Conservation (phyloP, 768 basidiomycete genomes). For the Tylopilus cervinicoccineus region DNA sequence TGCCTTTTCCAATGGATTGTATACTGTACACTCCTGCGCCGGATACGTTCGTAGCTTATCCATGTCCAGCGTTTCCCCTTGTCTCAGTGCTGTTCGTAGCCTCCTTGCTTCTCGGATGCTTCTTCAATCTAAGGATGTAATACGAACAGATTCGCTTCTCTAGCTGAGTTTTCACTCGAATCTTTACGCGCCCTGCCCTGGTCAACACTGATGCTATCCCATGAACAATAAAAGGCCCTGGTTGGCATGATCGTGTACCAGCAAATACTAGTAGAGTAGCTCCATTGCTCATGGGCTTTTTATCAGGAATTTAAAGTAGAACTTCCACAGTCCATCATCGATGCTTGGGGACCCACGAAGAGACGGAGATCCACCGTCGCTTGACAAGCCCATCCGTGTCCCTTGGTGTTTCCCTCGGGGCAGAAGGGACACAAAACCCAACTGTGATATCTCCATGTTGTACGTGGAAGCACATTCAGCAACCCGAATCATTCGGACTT, state of each 20-base stretch:
- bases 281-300: neutral
- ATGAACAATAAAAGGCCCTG: neutral
- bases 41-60: slow-evolving; percentile 19
- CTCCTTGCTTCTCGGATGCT: slow-evolving; percentile 26
- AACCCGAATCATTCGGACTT: neutral
- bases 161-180: neutral
- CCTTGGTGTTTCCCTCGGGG: neutral
- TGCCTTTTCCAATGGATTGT: slow-evolving; percentile 6
- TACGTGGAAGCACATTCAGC: neutral
- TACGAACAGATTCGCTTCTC: neutral
- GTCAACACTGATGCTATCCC: neutral
- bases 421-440: no score
- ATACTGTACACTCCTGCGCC: slow-evolving; percentile 13
- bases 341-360: neutral
- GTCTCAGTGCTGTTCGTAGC: slow-evolving; percentile 21
- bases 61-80: slow-evolving; percentile 6
- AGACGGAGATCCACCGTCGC: neutral
- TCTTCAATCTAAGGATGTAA: slow-evolving; percentile 25
- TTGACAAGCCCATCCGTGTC: neutral
- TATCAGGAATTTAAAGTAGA: no score
- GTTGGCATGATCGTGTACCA: neutral
- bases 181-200: slow-evolving; percentile 1
- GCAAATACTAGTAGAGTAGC: neutral
- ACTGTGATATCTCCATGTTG: no score
- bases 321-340: neutral